phyloP scores from a whole-genome alignment of 176 grass and related monocot genomes.

The Oryza meridionalis region DNA sequence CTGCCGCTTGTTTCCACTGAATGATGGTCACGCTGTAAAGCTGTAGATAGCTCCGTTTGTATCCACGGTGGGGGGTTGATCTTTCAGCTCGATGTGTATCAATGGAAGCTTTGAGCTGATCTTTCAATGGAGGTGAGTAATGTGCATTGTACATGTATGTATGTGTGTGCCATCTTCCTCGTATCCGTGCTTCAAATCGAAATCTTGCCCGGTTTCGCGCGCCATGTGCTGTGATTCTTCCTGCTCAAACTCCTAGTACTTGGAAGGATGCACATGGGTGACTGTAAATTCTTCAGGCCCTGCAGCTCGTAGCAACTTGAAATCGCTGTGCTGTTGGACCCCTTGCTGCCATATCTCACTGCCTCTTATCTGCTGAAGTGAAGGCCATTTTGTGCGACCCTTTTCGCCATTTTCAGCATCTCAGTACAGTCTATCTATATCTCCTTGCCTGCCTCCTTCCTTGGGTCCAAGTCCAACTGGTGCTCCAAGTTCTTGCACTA shows the following conservation, averaged over 20 bases:
- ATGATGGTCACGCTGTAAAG: constrained; percentile 37
- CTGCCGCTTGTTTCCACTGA: constrained; percentile 21
- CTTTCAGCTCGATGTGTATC: background rate
- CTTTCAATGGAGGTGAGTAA: background rate
- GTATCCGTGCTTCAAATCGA: background rate
- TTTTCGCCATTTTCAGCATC: background rate
- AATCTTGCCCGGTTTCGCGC: constrained; percentile 23
- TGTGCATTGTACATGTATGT: constrained; percentile 31
- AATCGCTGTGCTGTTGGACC: background rate
- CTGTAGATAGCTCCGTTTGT: constrained; percentile 40
- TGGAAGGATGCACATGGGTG: constrained; percentile 50
- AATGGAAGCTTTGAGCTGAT: background rate
- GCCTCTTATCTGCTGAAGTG: background rate
- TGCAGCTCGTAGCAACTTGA: background rate
- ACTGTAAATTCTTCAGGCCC: constrained; percentile 46
- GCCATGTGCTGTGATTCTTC: constrained; percentile 65
- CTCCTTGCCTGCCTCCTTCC: background rate
- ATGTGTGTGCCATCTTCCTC: constrained; percentile 21
- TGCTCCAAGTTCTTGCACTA: constrained; percentile 13
- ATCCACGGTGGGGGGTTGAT: background rate
- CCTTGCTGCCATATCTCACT: constrained; percentile 10
- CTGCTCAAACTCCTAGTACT: constrained; percentile 35
- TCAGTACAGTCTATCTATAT: background rate
- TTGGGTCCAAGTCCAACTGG: constrained; percentile 16
- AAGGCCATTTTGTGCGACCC: constrained; percentile 9